A percentile compares a stretch with the other conserved stretches of the same genome.
phyloP scores from a whole-genome alignment of 257 asterid genomes.

The Salvia splendens region DNA sequence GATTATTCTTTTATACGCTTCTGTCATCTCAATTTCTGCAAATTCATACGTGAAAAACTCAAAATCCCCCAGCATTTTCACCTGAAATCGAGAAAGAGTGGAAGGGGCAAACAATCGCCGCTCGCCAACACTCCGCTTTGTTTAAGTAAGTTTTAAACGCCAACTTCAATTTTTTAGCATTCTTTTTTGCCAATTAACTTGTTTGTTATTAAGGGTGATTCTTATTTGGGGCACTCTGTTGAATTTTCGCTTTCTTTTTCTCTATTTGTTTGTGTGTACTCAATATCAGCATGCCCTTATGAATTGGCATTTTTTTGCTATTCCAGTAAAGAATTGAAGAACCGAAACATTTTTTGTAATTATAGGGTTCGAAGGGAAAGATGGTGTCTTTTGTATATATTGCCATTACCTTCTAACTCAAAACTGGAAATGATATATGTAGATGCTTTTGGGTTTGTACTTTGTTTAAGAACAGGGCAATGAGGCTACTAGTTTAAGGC shows the following conservation, averaged over 20 bases:
- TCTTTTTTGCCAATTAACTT: background rate
- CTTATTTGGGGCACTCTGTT: background rate
- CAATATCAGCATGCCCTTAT: background rate
- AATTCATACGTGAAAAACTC: background rate
- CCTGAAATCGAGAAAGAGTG: background rate
- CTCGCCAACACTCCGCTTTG: slow-evolving; percentile 14
- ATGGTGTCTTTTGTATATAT: background rate
- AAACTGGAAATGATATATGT: background rate
- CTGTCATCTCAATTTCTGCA: background rate
- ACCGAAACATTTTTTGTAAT: background rate
- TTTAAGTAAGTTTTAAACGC: background rate
- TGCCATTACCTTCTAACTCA: background rate
- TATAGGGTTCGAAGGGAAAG: background rate
- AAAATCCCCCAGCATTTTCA: background rate
- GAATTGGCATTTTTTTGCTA: slow-evolving; percentile 1
- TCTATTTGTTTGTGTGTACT: background rate
- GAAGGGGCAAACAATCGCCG: background rate
- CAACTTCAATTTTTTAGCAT: background rate
- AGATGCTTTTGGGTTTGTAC: background rate
- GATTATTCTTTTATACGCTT: slow-evolving; percentile 4
- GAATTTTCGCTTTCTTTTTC: background rate
- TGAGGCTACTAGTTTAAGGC: background rate
- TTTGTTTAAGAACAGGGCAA: background rate
- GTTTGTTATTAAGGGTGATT: background rate
- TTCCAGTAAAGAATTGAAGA: background rate